These are phyloP conservation scores for Chenopodium suecicum DNA, from an alignment of 148 eudicot species.

Conservation along the genomic window DNA sequence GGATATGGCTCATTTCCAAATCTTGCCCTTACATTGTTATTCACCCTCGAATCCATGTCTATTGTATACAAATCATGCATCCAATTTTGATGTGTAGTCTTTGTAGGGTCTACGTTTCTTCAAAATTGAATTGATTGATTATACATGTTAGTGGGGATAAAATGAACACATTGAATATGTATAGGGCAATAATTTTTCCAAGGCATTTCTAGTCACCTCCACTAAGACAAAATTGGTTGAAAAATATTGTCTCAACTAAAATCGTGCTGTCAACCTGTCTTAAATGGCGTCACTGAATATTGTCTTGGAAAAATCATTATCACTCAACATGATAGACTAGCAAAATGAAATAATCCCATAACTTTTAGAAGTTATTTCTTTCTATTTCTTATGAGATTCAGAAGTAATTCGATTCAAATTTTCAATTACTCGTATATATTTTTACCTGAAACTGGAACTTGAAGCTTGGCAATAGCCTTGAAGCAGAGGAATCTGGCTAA, in stretches of 20 bases:
- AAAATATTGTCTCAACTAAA: background rate
- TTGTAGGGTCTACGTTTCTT: constrained; percentile 43
- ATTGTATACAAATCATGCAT: constrained; percentile 27
- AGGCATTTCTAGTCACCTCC: background rate
- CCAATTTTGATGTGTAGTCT: constrained; percentile 33
- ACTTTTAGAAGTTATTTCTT: background rate
- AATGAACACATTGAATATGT: background rate
- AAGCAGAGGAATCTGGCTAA: constrained; percentile 69
- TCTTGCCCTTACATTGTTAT: constrained; percentile 28
- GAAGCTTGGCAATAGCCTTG: constrained; percentile 50
- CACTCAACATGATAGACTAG: background rate
- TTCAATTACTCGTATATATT: background rate
- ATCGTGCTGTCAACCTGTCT: background rate
- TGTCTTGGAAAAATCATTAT: background rate
- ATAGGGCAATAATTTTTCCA: background rate
- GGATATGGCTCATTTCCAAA: constrained; percentile 13
- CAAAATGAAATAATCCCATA: background rate
- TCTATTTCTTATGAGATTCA: background rate
- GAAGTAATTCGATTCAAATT: too few species aligned
- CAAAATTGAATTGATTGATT: background rate
- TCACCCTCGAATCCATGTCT: constrained; percentile 13
- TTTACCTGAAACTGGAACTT: constrained; percentile 43
- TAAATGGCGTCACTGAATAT: background rate
- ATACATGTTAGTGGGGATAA: background rate
- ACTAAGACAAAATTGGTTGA: background rate